These are phyloP conservation scores for Mycena floridula DNA, from an alignment of 768 basidiomycete species.

Conservation along the genomic window DNA sequence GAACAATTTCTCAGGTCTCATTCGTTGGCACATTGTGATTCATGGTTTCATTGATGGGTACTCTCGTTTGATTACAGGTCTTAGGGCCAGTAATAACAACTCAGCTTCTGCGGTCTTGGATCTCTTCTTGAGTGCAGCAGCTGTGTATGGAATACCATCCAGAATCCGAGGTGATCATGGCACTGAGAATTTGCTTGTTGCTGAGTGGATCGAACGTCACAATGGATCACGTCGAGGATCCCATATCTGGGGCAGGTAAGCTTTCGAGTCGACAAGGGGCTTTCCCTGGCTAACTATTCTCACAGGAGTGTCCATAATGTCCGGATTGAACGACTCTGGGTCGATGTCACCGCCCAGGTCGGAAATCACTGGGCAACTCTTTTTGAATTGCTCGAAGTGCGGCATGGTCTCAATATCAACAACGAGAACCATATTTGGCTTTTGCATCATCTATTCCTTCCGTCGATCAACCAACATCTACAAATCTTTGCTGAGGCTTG, in stretches of 20 bases:
- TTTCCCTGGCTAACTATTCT: neutral
- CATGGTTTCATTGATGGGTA: constrained; percentile 26
- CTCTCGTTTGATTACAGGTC: constrained; percentile 16
- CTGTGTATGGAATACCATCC: constrained; percentile 19
- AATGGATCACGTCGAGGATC: constrained; percentile 9
- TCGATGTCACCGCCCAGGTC: neutral
- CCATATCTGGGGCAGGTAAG: constrained; percentile 17
- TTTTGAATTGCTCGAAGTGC: too few species aligned
- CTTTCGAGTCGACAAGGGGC: neutral
- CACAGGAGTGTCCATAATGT: neutral
- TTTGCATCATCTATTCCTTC: too few species aligned
- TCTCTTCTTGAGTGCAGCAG: constrained; percentile 18
- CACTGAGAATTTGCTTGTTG: constrained; percentile 20
- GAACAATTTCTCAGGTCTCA: constrained; percentile 12
- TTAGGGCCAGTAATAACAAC: constrained; percentile 28
- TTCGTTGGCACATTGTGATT: constrained; percentile 21
- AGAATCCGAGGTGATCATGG: constrained; percentile 27
- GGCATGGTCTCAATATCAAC: neutral
- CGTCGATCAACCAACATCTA: too few species aligned
- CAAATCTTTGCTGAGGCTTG: too few species aligned
- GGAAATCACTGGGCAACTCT: too few species aligned
- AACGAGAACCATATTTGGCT: neutral
- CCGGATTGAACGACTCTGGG: neutral
- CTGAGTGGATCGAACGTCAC: constrained; percentile 9
- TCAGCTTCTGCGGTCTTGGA: constrained; percentile 23